Evolutionary conservation across 257 asterid species (phyloP), one percentile per base, ranked within the genome.

Genomic region (Thymus quinquecostatus): DNA sequence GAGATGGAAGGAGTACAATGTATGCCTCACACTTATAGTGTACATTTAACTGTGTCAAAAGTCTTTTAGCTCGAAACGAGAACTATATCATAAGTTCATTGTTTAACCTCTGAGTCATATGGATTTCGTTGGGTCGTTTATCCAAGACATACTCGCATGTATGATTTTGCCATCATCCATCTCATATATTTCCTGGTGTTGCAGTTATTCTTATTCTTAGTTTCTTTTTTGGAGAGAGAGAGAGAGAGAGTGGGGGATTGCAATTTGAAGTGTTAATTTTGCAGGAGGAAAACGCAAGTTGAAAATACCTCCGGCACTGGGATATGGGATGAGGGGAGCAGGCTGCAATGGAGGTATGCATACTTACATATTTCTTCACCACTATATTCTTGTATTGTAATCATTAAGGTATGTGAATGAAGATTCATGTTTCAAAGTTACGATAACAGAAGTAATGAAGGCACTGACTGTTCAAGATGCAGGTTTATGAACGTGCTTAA

Each of bases 271-370:
- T 6, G 13, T 8, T 6, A 5, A 74, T 10, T 4, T 64, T 60
- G 62, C 58, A 92, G 98, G 98, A 55, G 98, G 98, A 28, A 91
- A 93, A 75, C 91, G 97, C 21, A 64, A 78, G 71, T 79, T 93
- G 77, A 91, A 72, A 80, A 89, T 91, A 70, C 98, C 98, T 69
- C 91, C 98, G 6, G 89, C 82, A 64, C 93, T 93, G 27, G 98
- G 86, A 63, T 93, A 91, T 75, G 98, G 98, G 60, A 69, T 57
- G 36, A 80, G 97, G 54, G 97, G 97, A 13, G 98, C 98, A 5
- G 98, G 98, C 50, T 93, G 98, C 71, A 83, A 32, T 65, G 97
- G 96, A 80, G 96, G 98, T 91, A 33, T 4, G 64, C 64, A 33
- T 32, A 32, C 10, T 27, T 5, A 55, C 0, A 0, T 55, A 2